phyloP scores from a whole-genome alignment of 805 yeast genomes.

The Candida ipomoeae region DNA sequence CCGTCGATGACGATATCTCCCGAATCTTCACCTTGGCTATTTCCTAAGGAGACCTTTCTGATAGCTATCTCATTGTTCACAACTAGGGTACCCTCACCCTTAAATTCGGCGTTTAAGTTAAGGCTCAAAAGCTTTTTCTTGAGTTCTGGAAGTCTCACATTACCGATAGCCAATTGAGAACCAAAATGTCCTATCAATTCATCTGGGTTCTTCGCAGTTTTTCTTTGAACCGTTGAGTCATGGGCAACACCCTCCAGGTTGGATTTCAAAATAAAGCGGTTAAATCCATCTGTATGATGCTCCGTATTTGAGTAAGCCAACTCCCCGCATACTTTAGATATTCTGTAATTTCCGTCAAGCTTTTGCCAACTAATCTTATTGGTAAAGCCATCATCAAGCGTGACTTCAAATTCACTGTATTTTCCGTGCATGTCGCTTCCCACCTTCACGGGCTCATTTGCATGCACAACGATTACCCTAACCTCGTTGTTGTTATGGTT shows the following conservation, averaged over 20 bases:
- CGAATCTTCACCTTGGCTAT: slow-evolving; percentile 47
- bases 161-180: slow-evolving; percentile 68
- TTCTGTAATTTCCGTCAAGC: slow-evolving; percentile 72
- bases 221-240: background rate
- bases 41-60: slow-evolving; percentile 52
- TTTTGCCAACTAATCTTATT: slow-evolving; percentile 75
- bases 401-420: slow-evolving; percentile 49
- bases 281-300: slow-evolving; percentile 10
- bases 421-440: slow-evolving; percentile 44
- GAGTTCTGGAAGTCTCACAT: slow-evolving; percentile 76
- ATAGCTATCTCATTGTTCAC: slow-evolving; percentile 75
- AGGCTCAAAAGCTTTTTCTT: slow-evolving; percentile 54
- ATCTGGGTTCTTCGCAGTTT: background rate
- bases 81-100: slow-evolving; percentile 89
- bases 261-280: slow-evolving; percentile 11
- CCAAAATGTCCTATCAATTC: slow-evolving; percentile 4
- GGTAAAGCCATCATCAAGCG: slow-evolving; percentile 62
- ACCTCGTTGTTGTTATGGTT: slow-evolving; percentile 20
- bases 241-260: background rate
- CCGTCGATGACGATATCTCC: slow-evolving; percentile 90
- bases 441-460: slow-evolving; percentile 43
- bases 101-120: slow-evolving; percentile 77
- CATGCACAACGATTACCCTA: slow-evolving; percentile 27
- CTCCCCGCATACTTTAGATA: slow-evolving; percentile 79
- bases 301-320: slow-evolving; percentile 30